Evolutionary conservation across 257 asterid species (phyloP).

Genomic region (Solanum dulcamara): DNA sequence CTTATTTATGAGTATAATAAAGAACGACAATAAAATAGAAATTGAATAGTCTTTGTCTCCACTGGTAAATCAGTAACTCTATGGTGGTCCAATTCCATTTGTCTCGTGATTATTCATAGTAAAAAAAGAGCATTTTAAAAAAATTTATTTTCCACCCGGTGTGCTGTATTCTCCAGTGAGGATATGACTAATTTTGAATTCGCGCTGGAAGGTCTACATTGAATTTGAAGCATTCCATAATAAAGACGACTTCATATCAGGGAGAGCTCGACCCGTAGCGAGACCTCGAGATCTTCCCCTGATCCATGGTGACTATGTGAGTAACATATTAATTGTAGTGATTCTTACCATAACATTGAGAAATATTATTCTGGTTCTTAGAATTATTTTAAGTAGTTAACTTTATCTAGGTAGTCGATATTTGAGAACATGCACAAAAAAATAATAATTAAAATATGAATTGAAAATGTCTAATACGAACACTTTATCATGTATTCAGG

Average conservation of each 20-base stretch:
- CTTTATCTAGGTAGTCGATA: not conserved
- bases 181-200: too few species aligned
- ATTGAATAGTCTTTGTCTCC: not conserved
- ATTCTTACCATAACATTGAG: not conserved
- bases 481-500: not conserved
- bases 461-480: not conserved
- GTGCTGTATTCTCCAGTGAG: not conserved
- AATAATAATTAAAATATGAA: not conserved
- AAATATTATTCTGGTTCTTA: not conserved
- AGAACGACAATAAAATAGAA: not conserved
- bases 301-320: too few species aligned
- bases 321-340: too few species aligned
- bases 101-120: not conserved
- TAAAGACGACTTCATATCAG: not conserved
- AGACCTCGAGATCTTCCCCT: too few species aligned
- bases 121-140: too few species aligned
- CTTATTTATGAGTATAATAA: not conserved
- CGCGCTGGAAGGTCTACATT: accelerated
- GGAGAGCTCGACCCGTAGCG: too few species aligned
- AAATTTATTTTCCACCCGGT: too few species aligned
- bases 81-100: not conserved
- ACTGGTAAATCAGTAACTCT: not conserved
- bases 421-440: not conserved
- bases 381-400: not conserved
- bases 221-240: too few species aligned